Evolutionary conservation across 208 protist genomes (phyloP).

Genomic region (Acanthamoeba culbertsoni): DNA sequence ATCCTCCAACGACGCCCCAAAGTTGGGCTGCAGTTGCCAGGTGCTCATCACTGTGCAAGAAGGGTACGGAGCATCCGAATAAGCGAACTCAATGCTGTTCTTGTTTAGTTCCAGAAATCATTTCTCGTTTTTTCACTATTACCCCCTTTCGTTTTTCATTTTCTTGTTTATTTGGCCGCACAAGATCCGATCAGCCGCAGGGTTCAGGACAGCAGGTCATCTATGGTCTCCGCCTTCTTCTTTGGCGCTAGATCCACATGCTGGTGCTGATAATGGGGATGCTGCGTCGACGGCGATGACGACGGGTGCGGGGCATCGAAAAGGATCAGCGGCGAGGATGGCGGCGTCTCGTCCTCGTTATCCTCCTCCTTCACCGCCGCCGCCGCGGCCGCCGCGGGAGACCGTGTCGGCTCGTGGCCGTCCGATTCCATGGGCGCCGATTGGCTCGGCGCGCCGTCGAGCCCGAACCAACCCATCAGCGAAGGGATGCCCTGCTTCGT

Average conservation of each 20-base stretch:
- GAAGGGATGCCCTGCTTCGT: conserved; percentile 4
- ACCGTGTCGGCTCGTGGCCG: not conserved
- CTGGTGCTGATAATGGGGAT: not conserved
- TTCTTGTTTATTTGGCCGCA: no score
- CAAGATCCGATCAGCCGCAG: no score
- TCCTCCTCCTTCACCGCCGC: no score
- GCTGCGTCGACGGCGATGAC: not conserved
- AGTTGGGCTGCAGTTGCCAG: not conserved
- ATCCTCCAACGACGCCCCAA: not conserved
- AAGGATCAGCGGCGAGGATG: no score
- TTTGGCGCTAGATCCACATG: not conserved
- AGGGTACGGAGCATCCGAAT: no score
- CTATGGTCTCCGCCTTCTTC: not conserved
- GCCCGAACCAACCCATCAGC: conserved; percentile 29
- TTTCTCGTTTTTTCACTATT: no score
- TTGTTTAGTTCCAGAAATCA: no score
- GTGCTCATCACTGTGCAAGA: no score
- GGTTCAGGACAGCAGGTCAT: not conserved
- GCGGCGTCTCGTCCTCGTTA: no score
- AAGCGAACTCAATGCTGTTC: no score
- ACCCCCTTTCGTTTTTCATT: no score
- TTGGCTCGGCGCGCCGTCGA: not conserved
- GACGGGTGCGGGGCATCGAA: not conserved
- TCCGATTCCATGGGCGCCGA: not conserved
- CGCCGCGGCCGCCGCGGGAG: no score